These are phyloP conservation scores for Solanum lycopersicoides DNA, from an alignment of 257 asterid genomes.

Conservation along the genomic window DNA sequence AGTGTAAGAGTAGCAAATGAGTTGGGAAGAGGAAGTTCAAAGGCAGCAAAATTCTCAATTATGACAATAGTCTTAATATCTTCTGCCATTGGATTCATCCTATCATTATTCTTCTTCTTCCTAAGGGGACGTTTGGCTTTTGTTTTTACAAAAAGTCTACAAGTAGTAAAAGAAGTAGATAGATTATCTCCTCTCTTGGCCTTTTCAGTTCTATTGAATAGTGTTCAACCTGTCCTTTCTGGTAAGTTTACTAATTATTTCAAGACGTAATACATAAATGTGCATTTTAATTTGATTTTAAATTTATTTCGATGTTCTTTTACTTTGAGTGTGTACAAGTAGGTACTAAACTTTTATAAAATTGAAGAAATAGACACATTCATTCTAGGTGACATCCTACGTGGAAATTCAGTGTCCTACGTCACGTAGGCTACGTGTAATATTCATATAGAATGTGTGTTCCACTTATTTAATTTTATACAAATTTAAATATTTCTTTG, in stretches of 20 bases:
- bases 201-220: constrained; percentile 51
- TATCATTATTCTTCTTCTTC: constrained; percentile 39
- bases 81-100: constrained; percentile 24
- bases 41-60: constrained; percentile 48
- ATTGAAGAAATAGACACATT: no score
- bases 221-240: not conserved
- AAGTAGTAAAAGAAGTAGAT: constrained; percentile 38
- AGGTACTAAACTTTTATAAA: no score
- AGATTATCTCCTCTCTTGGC: constrained; percentile 52
- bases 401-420: no score
- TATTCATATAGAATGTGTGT: no score
- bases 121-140: constrained; percentile 44
- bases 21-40: constrained; percentile 63
- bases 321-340: no score
- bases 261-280: no score
- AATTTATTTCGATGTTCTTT: no score
- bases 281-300: no score
- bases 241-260: not conserved
- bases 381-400: no score
- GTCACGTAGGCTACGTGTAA: no score
- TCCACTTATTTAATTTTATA: no score
- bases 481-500: no score
- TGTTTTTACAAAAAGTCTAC: constrained; percentile 34
- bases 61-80: constrained; percentile 36
- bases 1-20: constrained; percentile 71